Evolutionary conservation across 2,329 filamentous ascomycete species (phyloP), one percentile per base, ranked within the genome.

Genomic region (Fonsecaea pugnacius): DNA sequence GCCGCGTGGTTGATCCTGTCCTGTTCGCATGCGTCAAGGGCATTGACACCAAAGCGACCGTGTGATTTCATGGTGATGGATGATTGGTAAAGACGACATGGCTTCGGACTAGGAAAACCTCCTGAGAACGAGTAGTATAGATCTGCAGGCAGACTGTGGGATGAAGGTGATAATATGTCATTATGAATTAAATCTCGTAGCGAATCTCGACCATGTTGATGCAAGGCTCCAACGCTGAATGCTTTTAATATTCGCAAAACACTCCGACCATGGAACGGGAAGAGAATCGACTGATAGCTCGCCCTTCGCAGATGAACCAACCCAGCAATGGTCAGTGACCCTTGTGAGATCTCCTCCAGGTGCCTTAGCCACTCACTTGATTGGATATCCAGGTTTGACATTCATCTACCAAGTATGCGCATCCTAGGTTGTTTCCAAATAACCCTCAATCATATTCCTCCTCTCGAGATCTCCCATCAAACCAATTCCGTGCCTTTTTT

Each of bases 401-500:
- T 21, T 21, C 40, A 2, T 21, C 8, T 1, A 48, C 4, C 10
- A 46, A 10, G 4, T 21, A 24, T 9, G 7, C 7, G 5, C 18
- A 24, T 21, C 7, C 8, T 21, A 21, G 18, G 7, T 21, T 5
- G 18, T 24, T 48, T 48, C 21, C 21, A 27, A 48, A 27, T 18
- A 33, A n/a, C 14, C 4, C 12, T 53, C 30, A 53, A 53, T 58
- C 38, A 36, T 61, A 40, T n/a, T 64, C 58, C 43, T 60, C 51
- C n/a, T 59, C 50, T 50, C 67, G 56, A 27, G 51, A 24, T 21
- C 61, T 55, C 18, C 68, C 68, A 50, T 70, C 68, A 43, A 70
- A 52, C 68, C 68, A 70, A 43, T 68, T 48, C 46, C 59, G 57
- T 2, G 64, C 64, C 33, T 63, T 65, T 27, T 63, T 68, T 9